phyloP scores from a whole-genome alignment of 2,329 filamentous ascomycete genomes.

The Aspergillus costaricaensis region DNA sequence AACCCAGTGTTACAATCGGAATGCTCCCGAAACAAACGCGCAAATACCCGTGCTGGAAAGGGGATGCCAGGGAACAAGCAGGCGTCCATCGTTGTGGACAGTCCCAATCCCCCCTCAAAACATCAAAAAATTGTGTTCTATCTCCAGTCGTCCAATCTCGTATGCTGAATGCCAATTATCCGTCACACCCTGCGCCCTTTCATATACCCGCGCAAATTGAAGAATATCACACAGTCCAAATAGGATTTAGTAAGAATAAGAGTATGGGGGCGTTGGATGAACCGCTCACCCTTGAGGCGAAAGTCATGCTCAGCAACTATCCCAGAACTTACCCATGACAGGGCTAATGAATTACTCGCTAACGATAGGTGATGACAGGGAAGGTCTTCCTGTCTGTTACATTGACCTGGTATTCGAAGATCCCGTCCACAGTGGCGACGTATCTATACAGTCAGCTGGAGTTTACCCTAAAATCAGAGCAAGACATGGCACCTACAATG shows the following conservation, averaged over 20 bases:
- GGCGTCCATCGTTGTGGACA: neutral
- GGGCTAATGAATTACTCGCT: constrained; percentile 14
- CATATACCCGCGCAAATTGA: neutral
- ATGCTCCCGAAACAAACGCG: constrained; percentile 8
- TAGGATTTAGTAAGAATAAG: neutral
- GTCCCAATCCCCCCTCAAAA: neutral
- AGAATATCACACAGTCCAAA: neutral
- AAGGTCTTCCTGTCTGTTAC: constrained; percentile 51
- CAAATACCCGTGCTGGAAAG: neutral
- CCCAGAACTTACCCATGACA: neutral
- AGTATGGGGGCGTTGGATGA: neutral
- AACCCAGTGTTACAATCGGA: constrained; percentile 9
- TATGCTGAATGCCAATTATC: neutral
- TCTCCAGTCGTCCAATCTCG: neutral
- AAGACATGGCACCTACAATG: constrained; percentile 42
- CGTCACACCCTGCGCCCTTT: neutral
- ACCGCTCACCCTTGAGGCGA: neutral
- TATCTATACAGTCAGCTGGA: constrained; percentile 38
- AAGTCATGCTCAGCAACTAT: neutral
- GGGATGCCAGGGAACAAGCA: neutral
- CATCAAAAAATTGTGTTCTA: neutral
- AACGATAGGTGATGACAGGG: constrained; percentile 47
- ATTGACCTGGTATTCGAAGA: constrained; percentile 51
- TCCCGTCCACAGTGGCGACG: constrained; percentile 51
- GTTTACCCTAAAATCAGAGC: neutral